Conservation (phyloP, 257 asterid species). For the Solanum dulcamara region DNA sequence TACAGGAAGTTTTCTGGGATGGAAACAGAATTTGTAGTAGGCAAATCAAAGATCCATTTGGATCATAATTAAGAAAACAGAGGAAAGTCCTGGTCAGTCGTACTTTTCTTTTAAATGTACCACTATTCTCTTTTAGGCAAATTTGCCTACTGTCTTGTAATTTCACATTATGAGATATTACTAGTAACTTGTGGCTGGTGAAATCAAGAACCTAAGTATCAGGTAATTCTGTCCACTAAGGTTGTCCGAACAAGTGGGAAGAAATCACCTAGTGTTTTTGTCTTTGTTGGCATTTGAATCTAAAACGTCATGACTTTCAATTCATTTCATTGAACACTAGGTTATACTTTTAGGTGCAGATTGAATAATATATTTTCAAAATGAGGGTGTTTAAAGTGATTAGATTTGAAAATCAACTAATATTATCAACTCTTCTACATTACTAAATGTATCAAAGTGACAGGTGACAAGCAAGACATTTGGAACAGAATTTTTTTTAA, state of each 20-base stretch:
- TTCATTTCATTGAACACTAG: neutral
- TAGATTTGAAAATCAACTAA: neutral
- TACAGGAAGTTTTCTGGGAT: neutral
- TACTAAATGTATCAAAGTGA: neutral
- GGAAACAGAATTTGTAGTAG: neutral
- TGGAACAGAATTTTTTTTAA: neutral
- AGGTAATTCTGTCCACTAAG: too few species aligned
- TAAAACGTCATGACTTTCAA: too few species aligned
- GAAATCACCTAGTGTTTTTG: neutral
- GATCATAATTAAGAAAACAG: neutral
- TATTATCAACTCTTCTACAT: neutral
- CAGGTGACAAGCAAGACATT: neutral
- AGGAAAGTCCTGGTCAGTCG: neutral
- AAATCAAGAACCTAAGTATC: neutral
- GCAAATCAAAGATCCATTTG: neutral
- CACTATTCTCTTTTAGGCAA: neutral
- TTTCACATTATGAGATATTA: neutral
- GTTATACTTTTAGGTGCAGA: too few species aligned
- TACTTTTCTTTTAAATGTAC: neutral
- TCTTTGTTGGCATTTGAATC: neutral
- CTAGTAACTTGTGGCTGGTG: neutral
- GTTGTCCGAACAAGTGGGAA: neutral
- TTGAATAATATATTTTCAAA: neutral
- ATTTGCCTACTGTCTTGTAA: neutral
- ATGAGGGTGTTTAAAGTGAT: neutral